Evolutionary conservation across 2,329 filamentous ascomycete genomes (phyloP), one percentile per base, ranked within the genome.

Genomic region (Stemphylium beticola): DNA sequence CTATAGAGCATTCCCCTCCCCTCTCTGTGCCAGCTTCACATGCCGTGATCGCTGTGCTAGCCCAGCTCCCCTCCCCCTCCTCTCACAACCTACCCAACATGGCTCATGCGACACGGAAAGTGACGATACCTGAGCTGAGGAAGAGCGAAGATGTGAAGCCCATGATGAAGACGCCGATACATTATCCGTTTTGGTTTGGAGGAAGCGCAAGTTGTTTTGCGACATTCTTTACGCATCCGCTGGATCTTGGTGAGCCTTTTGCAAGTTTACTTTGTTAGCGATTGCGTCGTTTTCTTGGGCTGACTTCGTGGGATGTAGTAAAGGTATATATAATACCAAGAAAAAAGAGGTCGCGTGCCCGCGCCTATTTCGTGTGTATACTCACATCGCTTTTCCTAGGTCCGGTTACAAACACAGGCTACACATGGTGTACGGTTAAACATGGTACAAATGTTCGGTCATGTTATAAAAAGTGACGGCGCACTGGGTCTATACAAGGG

Each of bases 191-290:
- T 64, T 98, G 93, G 95, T 98, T 99, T 76, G 95, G 95, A 61
- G 95, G 95, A 51, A 96, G 91, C 74, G 92, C 93, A 45, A 95
- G 91, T 72, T 96, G 91, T 74, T 88, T 95, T 81, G 93, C 93
- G 33, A 93, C 93, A 39, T 88, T 87, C 65, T 90, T 96, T 43
- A 98, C 93, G 26, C 93, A 98, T 82, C 93, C 93, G 44, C 81
- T 98, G 72, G 93, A 97, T 84, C 82, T 97, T 61, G 86, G 92
- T 96, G 83, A 76, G 88, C 57, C 56, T 37, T 44, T 29, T 22
- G n/a, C n/a, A 32, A 52, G 17, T n/a, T 17, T 20, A n/a, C 24
- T 49, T 4, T 29, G 17, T 17, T 3, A 34, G 18, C 29, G 17
- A 10, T 7, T 32, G 22, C 22, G 22, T 24, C 6, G 6, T 4